Evolutionary conservation across 2,329 filamentous ascomycete species (phyloP).

Genomic region (Fonsecaea multimorphosa): DNA sequence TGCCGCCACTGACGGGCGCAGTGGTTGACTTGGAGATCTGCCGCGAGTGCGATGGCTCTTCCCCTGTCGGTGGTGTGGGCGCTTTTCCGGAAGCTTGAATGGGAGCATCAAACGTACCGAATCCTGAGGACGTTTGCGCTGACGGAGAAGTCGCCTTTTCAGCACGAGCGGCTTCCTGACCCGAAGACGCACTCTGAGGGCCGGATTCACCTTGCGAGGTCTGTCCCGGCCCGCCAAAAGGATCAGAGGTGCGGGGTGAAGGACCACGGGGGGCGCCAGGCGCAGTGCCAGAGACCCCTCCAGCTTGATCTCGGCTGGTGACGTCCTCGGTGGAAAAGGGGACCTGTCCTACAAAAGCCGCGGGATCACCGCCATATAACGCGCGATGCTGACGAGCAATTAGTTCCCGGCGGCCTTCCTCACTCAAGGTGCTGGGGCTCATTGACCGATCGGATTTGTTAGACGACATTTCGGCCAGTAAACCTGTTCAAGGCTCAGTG

Average conservation of each 20-base stretch:
- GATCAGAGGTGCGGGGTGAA: conserved; percentile 81
- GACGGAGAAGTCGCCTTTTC: conserved; percentile 68
- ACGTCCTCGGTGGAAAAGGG: conserved; percentile 72
- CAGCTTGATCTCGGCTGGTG: conserved; percentile 70
- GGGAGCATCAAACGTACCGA: conserved; percentile 65
- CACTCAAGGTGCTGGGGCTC: conserved; percentile 85
- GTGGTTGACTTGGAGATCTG: conserved; percentile 63
- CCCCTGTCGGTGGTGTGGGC: conserved; percentile 79
- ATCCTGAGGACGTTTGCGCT: conserved; percentile 53
- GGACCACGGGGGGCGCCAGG: conserved; percentile 67
- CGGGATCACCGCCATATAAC: conserved; percentile 78
- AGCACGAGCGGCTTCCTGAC: conserved; percentile 52
- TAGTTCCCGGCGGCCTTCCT: conserved; percentile 93
- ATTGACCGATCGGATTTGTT: conserved; percentile 85
- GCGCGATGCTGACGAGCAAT: conserved; percentile 95
- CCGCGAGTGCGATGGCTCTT: conserved; percentile 73
- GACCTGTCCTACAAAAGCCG: conserved; percentile 69
- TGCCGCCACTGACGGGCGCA: conserved; percentile 64
- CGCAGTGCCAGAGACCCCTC: conserved; percentile 59
- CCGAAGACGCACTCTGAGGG: conserved; percentile 18
- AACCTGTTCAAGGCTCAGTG: conserved; percentile 58
- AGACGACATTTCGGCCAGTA: conserved; percentile 70
- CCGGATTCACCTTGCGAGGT: conserved; percentile 16
- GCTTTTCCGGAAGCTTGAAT: conserved; percentile 76
- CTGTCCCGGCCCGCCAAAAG: conserved; percentile 60